phyloP scores from a whole-genome alignment of 106 monocot species.

The Allium cepa region DNA sequence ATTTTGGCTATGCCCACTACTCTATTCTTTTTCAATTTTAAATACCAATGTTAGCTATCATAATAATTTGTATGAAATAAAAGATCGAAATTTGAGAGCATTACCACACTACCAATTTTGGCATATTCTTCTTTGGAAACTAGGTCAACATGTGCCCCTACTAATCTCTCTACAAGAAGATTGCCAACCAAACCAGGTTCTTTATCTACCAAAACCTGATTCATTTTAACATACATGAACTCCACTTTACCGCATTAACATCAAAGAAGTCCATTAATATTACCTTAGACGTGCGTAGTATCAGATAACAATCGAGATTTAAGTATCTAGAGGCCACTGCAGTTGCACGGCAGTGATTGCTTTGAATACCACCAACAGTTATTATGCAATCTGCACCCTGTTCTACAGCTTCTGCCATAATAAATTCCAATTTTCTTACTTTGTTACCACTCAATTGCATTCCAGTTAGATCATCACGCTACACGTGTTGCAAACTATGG shows the following conservation, averaged over 20 bases:
- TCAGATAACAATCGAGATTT: slow-evolving; percentile 85
- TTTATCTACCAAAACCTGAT: slow-evolving; percentile 62
- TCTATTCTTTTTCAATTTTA: no score
- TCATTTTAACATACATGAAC: slow-evolving; percentile 4
- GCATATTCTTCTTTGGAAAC: slow-evolving; percentile 98
- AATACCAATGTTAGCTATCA: no score
- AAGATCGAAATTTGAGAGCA: slow-evolving; percentile 9
- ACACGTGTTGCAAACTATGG: slow-evolving; percentile 3
- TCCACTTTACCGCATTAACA: background rate
- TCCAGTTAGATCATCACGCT: slow-evolving; percentile 96
- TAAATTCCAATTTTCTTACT: slow-evolving; percentile 89
- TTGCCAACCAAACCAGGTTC: slow-evolving; percentile 97
- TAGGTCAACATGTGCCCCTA: slow-evolving; percentile 90
- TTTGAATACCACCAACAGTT: slow-evolving; percentile 94
- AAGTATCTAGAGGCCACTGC: slow-evolving; percentile 93
- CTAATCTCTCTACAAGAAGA: slow-evolving; percentile 86
- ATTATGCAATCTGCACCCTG: slow-evolving; percentile 84
- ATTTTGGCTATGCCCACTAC: no score
- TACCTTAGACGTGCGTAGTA: slow-evolving; percentile 96
- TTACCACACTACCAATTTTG: slow-evolving; percentile 81
- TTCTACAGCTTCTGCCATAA: slow-evolving; percentile 84
- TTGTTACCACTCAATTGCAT: slow-evolving; percentile 99
- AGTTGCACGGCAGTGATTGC: slow-evolving; percentile 96
- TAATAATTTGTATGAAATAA: no score
- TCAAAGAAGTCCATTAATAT: background rate